Conservation (phyloP, 2,329 filamentous ascomycete genomes). For the Fusarium concolor region DNA sequence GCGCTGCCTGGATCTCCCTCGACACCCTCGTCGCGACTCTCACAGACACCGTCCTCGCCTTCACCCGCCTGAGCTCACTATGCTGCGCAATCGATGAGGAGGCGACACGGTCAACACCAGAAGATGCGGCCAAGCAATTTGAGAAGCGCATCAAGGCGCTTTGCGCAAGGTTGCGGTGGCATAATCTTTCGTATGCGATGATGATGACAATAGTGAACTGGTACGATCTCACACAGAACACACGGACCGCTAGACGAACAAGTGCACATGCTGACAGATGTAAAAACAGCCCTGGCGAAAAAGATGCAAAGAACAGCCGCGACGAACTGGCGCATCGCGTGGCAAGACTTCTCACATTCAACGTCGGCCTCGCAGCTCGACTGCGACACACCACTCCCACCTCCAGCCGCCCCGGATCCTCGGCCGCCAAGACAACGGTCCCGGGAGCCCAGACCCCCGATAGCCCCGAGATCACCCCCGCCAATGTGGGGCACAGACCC, state of each 20-base stretch:
- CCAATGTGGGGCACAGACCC: conserved; percentile 40
- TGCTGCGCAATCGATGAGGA: conserved; percentile 45
- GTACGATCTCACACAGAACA: conserved; percentile 37
- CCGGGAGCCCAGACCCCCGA: conserved; percentile 28
- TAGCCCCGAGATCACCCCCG: conserved; percentile 27
- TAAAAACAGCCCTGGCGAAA: conserved; percentile 48
- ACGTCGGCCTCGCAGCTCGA: conserved; percentile 48
- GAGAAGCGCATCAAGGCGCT: conserved; percentile 47
- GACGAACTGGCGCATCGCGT: conserved; percentile 52
- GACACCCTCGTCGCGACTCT: conserved; percentile 52
- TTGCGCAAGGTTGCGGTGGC: conserved; percentile 52
- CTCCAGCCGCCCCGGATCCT: conserved; percentile 40
- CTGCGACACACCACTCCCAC: conserved; percentile 43
- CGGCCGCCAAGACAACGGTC: conserved; percentile 29
- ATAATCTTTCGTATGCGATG: conserved; percentile 55
- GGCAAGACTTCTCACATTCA: conserved; percentile 51
- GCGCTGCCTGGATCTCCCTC: conserved; percentile 51
- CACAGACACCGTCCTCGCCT: conserved; percentile 52
- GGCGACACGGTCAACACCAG: conserved; percentile 33
- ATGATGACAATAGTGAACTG: conserved; percentile 56
- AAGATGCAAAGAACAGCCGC: conserved; percentile 52
- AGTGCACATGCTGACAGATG: not conserved
- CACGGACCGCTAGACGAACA: conserved; percentile 14
- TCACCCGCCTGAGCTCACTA: conserved; percentile 50
- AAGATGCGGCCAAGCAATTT: conserved; percentile 31